phyloP scores from a whole-genome alignment of 257 asterid species.

The Osmanthus fragrans region DNA sequence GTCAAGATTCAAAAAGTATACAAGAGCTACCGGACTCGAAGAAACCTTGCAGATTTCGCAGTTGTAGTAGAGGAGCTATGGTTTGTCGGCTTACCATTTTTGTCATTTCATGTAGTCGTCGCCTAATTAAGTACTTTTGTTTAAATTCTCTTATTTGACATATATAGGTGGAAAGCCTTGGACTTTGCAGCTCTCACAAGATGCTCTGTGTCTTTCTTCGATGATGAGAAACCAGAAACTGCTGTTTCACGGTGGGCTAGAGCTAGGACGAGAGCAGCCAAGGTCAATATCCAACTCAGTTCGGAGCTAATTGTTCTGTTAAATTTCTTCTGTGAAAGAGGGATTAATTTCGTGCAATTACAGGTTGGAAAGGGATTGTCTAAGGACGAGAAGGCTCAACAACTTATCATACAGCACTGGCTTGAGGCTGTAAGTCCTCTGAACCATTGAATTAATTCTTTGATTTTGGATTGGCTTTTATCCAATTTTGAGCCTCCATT shows the following conservation, averaged over 20 bases:
- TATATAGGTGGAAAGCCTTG: constrained; percentile 55
- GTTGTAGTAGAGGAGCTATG: too few relatives aligned
- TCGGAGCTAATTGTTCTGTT: not conserved
- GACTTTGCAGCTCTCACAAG: constrained; percentile 45
- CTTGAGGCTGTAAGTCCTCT: constrained; percentile 51
- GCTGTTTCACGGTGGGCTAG: constrained; percentile 61
- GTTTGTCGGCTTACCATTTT: too few relatives aligned
- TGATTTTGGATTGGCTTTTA: too few relatives aligned
- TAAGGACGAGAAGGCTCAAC: constrained; percentile 56
- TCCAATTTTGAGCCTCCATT: too few relatives aligned
- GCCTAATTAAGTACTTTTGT: too few relatives aligned
- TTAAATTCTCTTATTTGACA: not conserved
- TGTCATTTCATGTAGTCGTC: too few relatives aligned
- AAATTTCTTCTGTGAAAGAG: not conserved
- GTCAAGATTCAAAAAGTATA: too few relatives aligned
- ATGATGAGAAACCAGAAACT: constrained; percentile 47
- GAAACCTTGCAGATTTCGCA: too few relatives aligned
- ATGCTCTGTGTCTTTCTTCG: constrained; percentile 47
- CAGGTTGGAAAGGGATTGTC: constrained; percentile 53
- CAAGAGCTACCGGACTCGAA: too few relatives aligned
- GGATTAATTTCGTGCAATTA: not conserved
- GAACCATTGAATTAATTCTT: too few relatives aligned
- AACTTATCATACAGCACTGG: constrained; percentile 56
- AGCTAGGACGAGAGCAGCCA: constrained; percentile 54
- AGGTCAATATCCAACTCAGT: constrained; percentile 19